Percentiles rank a stretch among this genome's conserved stretches.
Evolutionary conservation across 2,329 filamentous ascomycete species (phyloP).

Genomic region (Cercospora sp.): DNA sequence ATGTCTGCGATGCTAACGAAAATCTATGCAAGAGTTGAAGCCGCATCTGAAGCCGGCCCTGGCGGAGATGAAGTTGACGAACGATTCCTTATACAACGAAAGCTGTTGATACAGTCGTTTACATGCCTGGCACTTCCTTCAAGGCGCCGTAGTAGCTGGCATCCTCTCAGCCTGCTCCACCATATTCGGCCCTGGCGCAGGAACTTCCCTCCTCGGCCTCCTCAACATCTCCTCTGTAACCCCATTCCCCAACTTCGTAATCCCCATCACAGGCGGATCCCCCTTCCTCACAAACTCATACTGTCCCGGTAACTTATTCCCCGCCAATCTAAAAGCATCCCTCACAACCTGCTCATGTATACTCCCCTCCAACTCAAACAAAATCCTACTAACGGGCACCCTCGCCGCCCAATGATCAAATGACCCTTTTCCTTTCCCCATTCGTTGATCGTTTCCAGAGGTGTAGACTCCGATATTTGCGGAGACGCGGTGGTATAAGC

Average conservation of each 20-base stretch:
- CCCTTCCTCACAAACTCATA: constrained; percentile 96
- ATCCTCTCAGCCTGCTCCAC: constrained; percentile 32
- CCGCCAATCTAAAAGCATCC: constrained; percentile 91
- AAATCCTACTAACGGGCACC: constrained; percentile 83
- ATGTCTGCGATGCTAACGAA: not conserved
- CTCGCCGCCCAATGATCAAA: constrained; percentile 96
- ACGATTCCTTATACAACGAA: not conserved
- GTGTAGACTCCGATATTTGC: constrained; percentile 95
- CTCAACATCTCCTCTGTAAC: constrained; percentile 81
- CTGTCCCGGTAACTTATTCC: constrained; percentile 85
- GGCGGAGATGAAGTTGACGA: not conserved
- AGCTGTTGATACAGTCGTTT: constrained; percentile 1
- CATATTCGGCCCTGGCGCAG: constrained; percentile 34
- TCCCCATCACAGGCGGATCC: constrained; percentile 83
- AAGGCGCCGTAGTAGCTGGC: constrained; percentile 29
- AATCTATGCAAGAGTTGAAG: not conserved
- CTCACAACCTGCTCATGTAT: constrained; percentile 91
- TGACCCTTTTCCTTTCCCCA: constrained; percentile 98
- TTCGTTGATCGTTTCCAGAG: constrained; percentile 93
- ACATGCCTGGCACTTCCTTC: not conserved
- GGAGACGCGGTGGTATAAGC: constrained; percentile 84
- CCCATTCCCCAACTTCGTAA: constrained; percentile 82
- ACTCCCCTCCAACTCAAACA: constrained; percentile 89
- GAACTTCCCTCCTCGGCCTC: constrained; percentile 56
- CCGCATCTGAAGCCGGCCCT: no score